Evolutionary conservation across 2,329 filamentous ascomycete genomes (phyloP).

Genomic region (Xylariaceae sp.): DNA sequence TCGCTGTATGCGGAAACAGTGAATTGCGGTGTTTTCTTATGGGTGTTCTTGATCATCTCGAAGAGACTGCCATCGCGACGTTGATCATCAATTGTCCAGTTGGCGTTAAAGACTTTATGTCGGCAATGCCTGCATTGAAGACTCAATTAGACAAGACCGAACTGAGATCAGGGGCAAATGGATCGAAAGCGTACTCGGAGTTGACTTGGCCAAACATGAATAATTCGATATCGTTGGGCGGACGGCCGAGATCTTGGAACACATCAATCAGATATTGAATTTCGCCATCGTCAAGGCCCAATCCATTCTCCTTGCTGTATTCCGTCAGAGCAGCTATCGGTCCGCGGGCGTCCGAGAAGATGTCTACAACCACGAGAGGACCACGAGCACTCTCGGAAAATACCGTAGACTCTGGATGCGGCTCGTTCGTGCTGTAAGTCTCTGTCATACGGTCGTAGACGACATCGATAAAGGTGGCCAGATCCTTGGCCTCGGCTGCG

Average conservation of each 20-base stretch:
- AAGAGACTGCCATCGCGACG: slow-evolving; percentile 80
- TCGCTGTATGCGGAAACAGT: slow-evolving; percentile 97
- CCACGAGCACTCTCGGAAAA: slow-evolving; percentile 66
- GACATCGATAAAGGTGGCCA: slow-evolving; percentile 60
- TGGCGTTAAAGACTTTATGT: slow-evolving; percentile 74
- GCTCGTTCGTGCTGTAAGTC: slow-evolving; percentile 64
- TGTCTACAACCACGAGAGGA: slow-evolving; percentile 71
- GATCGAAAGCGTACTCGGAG: slow-evolving; percentile 67
- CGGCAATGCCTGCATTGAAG: slow-evolving; percentile 20
- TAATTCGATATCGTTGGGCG: slow-evolving; percentile 82
- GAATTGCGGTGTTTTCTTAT: slow-evolving; percentile 74
- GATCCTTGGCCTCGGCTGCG: slow-evolving; percentile 44
- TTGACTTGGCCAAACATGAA: slow-evolving; percentile 99
- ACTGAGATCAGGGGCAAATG: neutral
- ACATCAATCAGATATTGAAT: slow-evolving; percentile 92
- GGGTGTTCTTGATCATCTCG: slow-evolving; percentile 94
- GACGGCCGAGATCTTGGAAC: slow-evolving; percentile 61
- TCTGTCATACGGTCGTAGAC: slow-evolving; percentile 97
- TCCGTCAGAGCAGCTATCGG: slow-evolving; percentile 72
- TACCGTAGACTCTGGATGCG: slow-evolving; percentile 66
- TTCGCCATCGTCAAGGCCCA: slow-evolving; percentile 83
- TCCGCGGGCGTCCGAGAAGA: slow-evolving; percentile 62
- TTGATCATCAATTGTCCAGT: slow-evolving; percentile 89
- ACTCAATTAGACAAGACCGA: slow-evolving; percentile 4
- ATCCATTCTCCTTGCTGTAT: slow-evolving; percentile 79